Conservation (phyloP, 805 yeast species). For the Scheffersomyces amazonensis region DNA sequence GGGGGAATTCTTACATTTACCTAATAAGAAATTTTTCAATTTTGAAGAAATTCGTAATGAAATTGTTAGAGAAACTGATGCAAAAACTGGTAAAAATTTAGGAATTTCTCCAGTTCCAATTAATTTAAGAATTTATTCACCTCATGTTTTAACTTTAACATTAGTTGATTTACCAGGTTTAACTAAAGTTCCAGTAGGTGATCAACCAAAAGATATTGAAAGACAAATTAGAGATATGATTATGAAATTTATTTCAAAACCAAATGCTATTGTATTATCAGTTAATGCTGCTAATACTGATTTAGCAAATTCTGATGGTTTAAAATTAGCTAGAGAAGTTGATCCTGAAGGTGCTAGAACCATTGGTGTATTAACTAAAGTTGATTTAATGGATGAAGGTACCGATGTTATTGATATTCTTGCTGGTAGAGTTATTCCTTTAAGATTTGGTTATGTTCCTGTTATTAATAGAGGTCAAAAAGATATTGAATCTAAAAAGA, state of each 20-base stretch:
- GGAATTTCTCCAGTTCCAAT: conserved; percentile 94
- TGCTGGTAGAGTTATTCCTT: conserved; percentile 93
- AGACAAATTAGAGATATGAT: conserved; percentile 90
- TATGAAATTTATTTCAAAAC: conserved; percentile 89
- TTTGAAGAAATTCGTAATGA: conserved; percentile 88
- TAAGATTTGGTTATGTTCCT: conserved; percentile 94
- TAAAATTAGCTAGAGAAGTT: conserved; percentile 94
- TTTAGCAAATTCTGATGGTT: conserved; percentile 94
- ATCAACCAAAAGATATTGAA: conserved; percentile 97
- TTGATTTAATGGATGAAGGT: conserved; percentile 97
- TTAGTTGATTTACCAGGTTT: conserved; percentile 96
- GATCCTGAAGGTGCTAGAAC: conserved; percentile 97
- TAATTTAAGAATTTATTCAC: conserved; percentile 88
- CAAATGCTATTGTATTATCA: conserved; percentile 90
- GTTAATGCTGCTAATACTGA: conserved; percentile 97
- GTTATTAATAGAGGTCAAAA: conserved; percentile 97
- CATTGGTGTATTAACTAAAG: conserved; percentile 93
- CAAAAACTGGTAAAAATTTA: conserved; percentile 72
- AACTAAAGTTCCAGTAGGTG: conserved; percentile 98
- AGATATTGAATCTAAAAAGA: conserved; percentile 85
- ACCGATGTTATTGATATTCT: conserved; percentile 95
- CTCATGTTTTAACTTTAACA: conserved; percentile 90
- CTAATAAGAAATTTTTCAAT: conserved; percentile 81
- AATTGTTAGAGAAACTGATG: conserved; percentile 88
- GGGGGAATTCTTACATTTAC: conserved; percentile 96